Percentiles rank a stretch among this genome's conserved stretches.
Conservation (phyloP, 2,329 filamentous ascomycete genomes). For the Clonostachys byssicola region DNA sequence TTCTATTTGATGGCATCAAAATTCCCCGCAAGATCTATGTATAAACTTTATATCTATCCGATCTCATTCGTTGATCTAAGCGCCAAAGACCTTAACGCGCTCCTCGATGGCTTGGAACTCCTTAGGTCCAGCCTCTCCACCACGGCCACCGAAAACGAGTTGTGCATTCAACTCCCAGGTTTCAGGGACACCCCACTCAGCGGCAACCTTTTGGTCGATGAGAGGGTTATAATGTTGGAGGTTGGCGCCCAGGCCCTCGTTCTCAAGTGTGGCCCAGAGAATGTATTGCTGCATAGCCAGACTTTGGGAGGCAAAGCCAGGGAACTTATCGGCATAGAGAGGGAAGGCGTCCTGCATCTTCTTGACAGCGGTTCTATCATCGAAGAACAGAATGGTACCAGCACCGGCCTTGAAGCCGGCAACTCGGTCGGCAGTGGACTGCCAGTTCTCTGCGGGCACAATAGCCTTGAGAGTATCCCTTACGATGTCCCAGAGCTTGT, state of each 20-base stretch:
- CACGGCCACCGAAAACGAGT: conserved; percentile 74
- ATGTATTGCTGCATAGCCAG: conserved; percentile 75
- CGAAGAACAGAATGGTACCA: conserved; percentile 85
- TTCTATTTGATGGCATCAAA: too few relatives aligned
- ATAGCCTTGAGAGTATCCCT: conserved; percentile 44
- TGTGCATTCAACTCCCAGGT: conserved; percentile 78
- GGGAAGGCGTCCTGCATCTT: conserved; percentile 65
- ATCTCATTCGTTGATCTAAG: conserved; percentile 19
- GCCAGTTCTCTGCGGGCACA: conserved; percentile 56
- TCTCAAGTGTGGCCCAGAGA: conserved; percentile 77
- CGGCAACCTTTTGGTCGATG: conserved; percentile 67
- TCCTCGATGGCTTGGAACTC: conserved; percentile 59
- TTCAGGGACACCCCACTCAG: conserved; percentile 64
- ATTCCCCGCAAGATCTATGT: too few relatives aligned
- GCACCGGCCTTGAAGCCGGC: conserved; percentile 64
- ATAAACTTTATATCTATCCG: too few relatives aligned
- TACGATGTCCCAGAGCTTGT: conserved; percentile 79
- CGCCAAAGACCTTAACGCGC: conserved; percentile 61
- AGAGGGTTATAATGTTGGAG: conserved; percentile 93
- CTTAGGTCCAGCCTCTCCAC: conserved; percentile 57
- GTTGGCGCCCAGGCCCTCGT: conserved; percentile 82
- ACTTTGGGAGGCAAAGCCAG: conserved; percentile 70
- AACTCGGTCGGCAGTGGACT: conserved; percentile 39
- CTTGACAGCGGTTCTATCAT: conserved; percentile 66
- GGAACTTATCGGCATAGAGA: conserved; percentile 76